A percentile compares a stretch with the other conserved stretches of the same genome.
Evolutionary conservation across 2,329 filamentous ascomycete species (phyloP).

Genomic region (Cercospora berteroae): DNA sequence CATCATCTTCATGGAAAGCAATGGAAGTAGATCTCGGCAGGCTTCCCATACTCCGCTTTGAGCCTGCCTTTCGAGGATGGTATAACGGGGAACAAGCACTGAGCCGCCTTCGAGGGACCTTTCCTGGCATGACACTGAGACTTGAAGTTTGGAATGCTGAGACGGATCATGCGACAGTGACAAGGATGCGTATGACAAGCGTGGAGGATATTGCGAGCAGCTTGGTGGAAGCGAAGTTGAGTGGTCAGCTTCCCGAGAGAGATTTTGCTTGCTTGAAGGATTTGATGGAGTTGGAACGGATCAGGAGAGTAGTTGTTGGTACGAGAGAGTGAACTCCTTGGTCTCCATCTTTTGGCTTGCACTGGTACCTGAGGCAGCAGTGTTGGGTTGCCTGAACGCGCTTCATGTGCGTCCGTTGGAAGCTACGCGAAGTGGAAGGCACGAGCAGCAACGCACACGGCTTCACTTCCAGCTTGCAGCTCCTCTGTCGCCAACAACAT

Average conservation of each 20-base stretch:
- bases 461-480: background rate
- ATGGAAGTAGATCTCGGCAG: background rate
- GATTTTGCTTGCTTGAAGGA: constrained; percentile 9
- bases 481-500: background rate
- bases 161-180: background rate
- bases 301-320: constrained; percentile 1
- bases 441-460: background rate
- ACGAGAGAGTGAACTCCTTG: background rate
- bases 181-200: background rate
- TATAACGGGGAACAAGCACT: constrained; percentile 7
- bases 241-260: background rate
- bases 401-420: background rate
- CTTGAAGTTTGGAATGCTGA: constrained; percentile 4
- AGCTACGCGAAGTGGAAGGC: background rate
- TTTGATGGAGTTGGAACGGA: background rate
- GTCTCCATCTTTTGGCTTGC: background rate
- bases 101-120: background rate
- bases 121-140: background rate
- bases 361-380: background rate
- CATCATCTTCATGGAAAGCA: background rate
- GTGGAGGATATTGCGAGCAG: background rate
- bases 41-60: background rate
- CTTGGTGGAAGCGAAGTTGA: background rate
- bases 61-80: constrained; percentile 1
- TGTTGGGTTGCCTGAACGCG: background rate